These are phyloP conservation scores for Oxytropis ochrocephala DNA, from an alignment of 306 rosid genomes.

Conservation along the genomic window DNA sequence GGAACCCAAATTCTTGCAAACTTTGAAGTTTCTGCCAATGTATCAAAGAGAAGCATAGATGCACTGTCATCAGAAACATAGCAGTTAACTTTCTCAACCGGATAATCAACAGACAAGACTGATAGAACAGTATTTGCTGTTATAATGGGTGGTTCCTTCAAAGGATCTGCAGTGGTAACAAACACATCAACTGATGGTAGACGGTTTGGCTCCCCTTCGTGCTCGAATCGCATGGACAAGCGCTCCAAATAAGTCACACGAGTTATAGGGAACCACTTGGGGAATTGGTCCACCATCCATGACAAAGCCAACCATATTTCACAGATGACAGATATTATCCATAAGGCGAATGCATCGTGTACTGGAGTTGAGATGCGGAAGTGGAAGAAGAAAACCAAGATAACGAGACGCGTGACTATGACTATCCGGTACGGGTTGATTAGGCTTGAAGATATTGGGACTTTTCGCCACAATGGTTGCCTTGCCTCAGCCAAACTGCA, in stretches of 20 bases:
- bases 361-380: slow-evolving; percentile 76
- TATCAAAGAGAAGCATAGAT: slow-evolving; percentile 71
- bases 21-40: slow-evolving; percentile 75
- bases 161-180: slow-evolving; percentile 84
- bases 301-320: slow-evolving; percentile 88
- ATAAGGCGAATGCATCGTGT: slow-evolving; percentile 63
- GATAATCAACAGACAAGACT: slow-evolving; percentile 75
- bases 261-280: slow-evolving; percentile 85
- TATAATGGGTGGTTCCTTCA: slow-evolving; percentile 80
- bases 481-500: slow-evolving; percentile 74
- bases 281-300: slow-evolving; percentile 86
- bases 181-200: slow-evolving; percentile 64
- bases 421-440: slow-evolving; percentile 95
- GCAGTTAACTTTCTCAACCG: slow-evolving; percentile 75
- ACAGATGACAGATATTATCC: slow-evolving; percentile 83
- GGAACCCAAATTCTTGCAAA: slow-evolving; percentile 95
- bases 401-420: slow-evolving; percentile 56
- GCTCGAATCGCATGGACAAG: slow-evolving; percentile 69
- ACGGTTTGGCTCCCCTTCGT: slow-evolving; percentile 50
- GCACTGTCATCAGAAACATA: slow-evolving; percentile 96
- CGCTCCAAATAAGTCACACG: slow-evolving; percentile 84
- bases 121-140: slow-evolving; percentile 89
- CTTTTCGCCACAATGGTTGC: slow-evolving; percentile 82
- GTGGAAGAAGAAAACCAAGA: slow-evolving; percentile 73
- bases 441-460: slow-evolving; percentile 65